Base-by-base conservation (phyloP, 2,329 filamentous ascomycete genomes). In the Colletotrichum limetticola region DNA sequence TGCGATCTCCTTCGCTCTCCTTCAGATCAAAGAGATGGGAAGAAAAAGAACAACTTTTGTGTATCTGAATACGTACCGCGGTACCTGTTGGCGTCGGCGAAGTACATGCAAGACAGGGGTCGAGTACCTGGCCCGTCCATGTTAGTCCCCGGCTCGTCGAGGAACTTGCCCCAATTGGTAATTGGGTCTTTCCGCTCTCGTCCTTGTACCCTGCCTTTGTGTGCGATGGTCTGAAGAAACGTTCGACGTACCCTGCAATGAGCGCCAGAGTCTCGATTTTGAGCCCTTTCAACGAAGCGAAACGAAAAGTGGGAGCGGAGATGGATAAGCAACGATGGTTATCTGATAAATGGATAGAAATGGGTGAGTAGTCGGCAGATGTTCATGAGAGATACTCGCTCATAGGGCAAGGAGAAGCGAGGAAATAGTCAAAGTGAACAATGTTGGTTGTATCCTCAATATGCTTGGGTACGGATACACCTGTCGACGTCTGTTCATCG, bases 71-170 rank as follows among this genome's bases (percentile, higher is more conserved):
- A 26, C 22, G 42, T 35, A 60, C 57, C 16, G 35, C n/a, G 42
- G 37, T 52, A 62, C 59, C 19, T 49, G 16, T 11, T 22, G 59
- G 22, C 19, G 46, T 28, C n/a, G 46, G 46, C 28, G 19, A 53
- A 53, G 61, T 64, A 64, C 61, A 64, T 9, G 42, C 46, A 12
- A 24, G 32, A 26, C 65, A 52, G 35, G 58, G 66, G 35, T 59
- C 49, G n/a, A 63, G 49, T 63, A 68, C 69, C 24, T 68, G 12
- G n/a, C 26, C 26, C 56, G 61, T 37, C 63, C 58, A 35, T 68
- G 60, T 71, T 46, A 46, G 58, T 42, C 26, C 8, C 16, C 26
- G 46, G 28, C 28, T 49, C 42, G 42, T 49, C 42, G 42, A 49
- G 16, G 42, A 49, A 19, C 42, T 69, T 69, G 42, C 53, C 60